phyloP scores from a whole-genome alignment of 768 basidiomycete species.

The Leccinum rimulosum region DNA sequence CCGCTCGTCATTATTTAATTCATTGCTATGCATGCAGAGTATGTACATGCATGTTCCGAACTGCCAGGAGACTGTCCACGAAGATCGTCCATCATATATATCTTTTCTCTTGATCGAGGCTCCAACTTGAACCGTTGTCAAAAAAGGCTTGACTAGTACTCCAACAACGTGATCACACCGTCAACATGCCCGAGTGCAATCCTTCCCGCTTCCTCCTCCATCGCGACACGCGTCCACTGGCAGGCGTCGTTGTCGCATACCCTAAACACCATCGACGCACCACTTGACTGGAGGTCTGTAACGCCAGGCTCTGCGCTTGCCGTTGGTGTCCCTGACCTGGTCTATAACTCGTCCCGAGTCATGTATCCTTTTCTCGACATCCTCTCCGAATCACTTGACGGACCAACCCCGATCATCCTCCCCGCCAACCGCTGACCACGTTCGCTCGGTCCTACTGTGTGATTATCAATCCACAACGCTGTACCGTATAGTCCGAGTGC shows the following conservation, averaged over 20 bases:
- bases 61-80: too few species aligned
- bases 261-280: constrained; percentile 40
- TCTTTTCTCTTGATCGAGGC: too few species aligned
- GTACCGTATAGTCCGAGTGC: constrained; percentile 58
- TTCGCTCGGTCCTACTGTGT: constrained; percentile 46
- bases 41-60: too few species aligned
- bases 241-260: constrained; percentile 41
- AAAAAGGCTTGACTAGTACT: constrained; percentile 37
- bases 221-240: constrained; percentile 43
- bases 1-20: too few species aligned
- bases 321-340: background rate
- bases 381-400: background rate
- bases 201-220: constrained; percentile 38
- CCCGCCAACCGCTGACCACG: constrained; percentile 62
- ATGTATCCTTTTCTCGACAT: background rate
- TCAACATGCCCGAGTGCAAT: constrained; percentile 36
- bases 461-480: constrained; percentile 64
- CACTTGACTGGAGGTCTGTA: background rate
- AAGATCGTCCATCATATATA: too few species aligned
- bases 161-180: constrained; percentile 49
- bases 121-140: too few species aligned
- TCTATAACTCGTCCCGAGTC: background rate
- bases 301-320: background rate
- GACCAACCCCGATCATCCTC: background rate
- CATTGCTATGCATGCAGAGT: too few species aligned